phyloP scores from a whole-genome alignment of 306 rosid species.

The Rosa chinensis region DNA sequence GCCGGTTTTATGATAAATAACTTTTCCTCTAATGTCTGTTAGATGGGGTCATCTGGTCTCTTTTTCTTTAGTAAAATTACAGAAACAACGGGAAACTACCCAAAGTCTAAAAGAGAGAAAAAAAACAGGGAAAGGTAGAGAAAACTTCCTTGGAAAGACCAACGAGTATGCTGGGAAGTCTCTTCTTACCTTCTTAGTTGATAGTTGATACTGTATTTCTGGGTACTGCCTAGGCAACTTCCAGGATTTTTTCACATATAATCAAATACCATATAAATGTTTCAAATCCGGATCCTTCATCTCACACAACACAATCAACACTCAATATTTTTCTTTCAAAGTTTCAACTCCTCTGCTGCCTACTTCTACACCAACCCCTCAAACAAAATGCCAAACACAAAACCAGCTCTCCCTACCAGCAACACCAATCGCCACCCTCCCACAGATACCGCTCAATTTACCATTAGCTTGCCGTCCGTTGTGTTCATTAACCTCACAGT shows the following conservation, averaged over 20 bases:
- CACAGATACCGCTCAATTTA: background rate
- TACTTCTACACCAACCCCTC: background rate
- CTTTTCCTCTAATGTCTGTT: too few species aligned
- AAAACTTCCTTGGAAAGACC: background rate
- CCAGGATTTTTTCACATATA: background rate
- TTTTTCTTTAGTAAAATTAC: too few species aligned
- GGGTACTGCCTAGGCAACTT: background rate
- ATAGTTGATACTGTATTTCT: background rate
- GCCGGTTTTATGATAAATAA: too few species aligned
- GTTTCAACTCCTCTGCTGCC: background rate
- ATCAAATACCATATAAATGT: background rate
- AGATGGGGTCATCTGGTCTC: too few species aligned
- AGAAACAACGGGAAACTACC: too few species aligned
- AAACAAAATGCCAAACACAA: background rate
- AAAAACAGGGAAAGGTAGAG: background rate
- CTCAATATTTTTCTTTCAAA: background rate
- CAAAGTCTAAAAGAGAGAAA: too few species aligned
- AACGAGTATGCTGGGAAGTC: background rate
- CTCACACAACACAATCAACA: background rate
- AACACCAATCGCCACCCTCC: background rate
- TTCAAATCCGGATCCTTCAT: background rate
- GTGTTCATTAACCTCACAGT: constrained; percentile 20
- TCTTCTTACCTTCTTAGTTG: background rate
- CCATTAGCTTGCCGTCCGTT: background rate
- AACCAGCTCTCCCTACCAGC: background rate